Evolutionary conservation across 2,329 filamentous ascomycete genomes (phyloP), one percentile per base, ranked within the genome.

Genomic region (Trichoderma hamatum): DNA sequence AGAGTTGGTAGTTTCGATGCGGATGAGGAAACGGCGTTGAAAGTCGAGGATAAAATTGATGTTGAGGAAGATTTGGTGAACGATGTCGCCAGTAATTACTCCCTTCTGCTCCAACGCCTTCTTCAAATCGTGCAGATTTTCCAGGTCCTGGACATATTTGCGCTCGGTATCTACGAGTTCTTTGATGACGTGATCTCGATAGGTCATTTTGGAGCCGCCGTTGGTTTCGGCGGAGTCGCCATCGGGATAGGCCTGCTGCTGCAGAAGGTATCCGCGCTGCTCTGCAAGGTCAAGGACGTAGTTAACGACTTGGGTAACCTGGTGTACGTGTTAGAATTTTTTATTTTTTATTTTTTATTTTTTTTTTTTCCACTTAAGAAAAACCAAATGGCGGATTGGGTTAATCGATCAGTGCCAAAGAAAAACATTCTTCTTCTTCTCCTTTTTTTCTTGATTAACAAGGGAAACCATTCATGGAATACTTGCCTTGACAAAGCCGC

Each of bases 121-220:
- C 82, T 97, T 98, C 76, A 98, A 86, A 61, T 94, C 91, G 78
- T 98, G 94, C 43, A 99, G 81, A 73, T 97, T 95, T 78, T 98
- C 95, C 65, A 99, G 82, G 82, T 99, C 96, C 78, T 98, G 94
- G 4, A 98, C 96, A 75, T 99, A 99, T 80, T 97, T 97, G 71
- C 96, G 90, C 80, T 99, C 96, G 1, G 95, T 98, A 74, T 95
- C 93, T 68, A 99, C 91, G 58, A 99, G 83, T 80, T 99, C 96
- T 76, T 92, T 90, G 54, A 99, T 88, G 71, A 98, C 93, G 78
- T 97, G 92, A 75, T 97, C 92, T 73, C 94, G 84, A 73, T 90
- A 89, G 72, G 85, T 90, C 84, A 90, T 90, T 77, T 92, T 88
- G 1, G 88, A 89, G 68, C 89, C 87, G 59, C 90, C 83, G 6